These are phyloP conservation scores for Ramaria sp. DNA, from an alignment of 768 basidiomycete species.

Conservation along the genomic window DNA sequence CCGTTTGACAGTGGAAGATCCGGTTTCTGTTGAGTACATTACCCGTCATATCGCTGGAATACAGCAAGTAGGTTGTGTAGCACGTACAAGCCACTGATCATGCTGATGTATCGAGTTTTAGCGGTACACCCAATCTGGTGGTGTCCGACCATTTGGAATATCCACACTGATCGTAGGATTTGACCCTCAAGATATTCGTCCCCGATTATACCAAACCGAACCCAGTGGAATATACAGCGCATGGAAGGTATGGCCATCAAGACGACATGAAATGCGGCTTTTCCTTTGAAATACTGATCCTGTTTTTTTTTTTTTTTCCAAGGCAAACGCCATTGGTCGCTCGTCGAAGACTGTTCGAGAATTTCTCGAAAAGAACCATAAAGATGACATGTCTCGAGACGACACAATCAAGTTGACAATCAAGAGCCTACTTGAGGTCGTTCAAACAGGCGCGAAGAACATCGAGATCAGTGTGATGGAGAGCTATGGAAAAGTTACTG, in stretches of 20 bases:
- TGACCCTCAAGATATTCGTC: conserved; percentile 82
- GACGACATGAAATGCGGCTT: neutral
- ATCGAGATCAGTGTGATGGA: conserved; percentile 99
- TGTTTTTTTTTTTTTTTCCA: neutral
- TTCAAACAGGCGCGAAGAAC: conserved; percentile 99
- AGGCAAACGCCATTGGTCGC: conserved; percentile 97
- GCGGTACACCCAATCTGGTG: conserved; percentile 98
- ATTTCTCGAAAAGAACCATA: conserved; percentile 97
- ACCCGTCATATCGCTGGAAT: conserved; percentile 98
- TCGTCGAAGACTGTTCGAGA: conserved; percentile 98
- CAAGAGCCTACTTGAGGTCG: conserved; percentile 92
- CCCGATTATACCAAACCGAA: conserved; percentile 92
- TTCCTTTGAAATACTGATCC: neutral
- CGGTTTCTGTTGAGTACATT: conserved; percentile 96
- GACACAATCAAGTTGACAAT: conserved; percentile 92
- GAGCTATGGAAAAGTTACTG: conserved; percentile 85
- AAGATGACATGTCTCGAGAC: conserved; percentile 77
- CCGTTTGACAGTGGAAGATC: conserved; percentile 94
- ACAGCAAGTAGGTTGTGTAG: conserved; percentile 62
- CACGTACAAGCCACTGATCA: neutral
- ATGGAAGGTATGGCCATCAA: conserved; percentile 69
- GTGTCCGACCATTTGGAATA: conserved; percentile 96
- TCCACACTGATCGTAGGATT: conserved; percentile 96
- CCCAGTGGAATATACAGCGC: conserved; percentile 96
- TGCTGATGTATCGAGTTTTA: conserved; percentile 20